Evolutionary conservation across 106 monocot species (phyloP), one percentile per base, ranked within the genome.

Genomic region (Amphibolis antarctica): DNA sequence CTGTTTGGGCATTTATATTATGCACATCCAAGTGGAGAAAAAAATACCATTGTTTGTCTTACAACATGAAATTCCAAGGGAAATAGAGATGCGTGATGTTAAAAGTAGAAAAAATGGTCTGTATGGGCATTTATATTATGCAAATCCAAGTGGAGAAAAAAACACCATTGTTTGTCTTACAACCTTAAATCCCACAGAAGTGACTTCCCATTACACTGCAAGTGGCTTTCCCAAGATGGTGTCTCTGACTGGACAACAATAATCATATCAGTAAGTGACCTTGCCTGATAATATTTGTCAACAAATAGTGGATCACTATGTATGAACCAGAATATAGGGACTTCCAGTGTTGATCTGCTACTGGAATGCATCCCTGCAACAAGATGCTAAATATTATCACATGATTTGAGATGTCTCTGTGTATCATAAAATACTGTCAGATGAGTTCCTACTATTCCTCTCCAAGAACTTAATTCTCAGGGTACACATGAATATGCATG

Each of bases 311-410:
- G 81, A 46, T 94, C 93, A 59, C 65, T 76, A 64, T 94, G 88
- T 71, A 94, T 74, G 73, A 94, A 94, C 93, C 93, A 94, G 70
- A 94, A 89, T 59, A 94, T 79, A 13, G 93, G 93, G 52, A 94
- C 72, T 81, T 94, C 93, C 50, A 89, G 67, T 9, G 85, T 83
- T 50, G 88, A 85, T 55, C 86, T 79, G 48, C 56, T 62, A 68
- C 72, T 77, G 57, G 76, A 78, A 70, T 88, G 88, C 55, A 50
- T 75, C 58, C 93, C 93, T 93, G 66, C 59, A 88, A 60, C 18
- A 65, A 9, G 10, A 60, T 1, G 11, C 0, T 15, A 59, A 20
- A 31, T 60, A 26, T 56, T 25, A 56, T 10, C 4, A 56, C 24
- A 9, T 56, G 56, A 1, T 27, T 56, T 9, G 12, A 56, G 1